phyloP scores from a whole-genome alignment of 2,329 filamentous ascomycete species.

The Capronia epimyces region DNA sequence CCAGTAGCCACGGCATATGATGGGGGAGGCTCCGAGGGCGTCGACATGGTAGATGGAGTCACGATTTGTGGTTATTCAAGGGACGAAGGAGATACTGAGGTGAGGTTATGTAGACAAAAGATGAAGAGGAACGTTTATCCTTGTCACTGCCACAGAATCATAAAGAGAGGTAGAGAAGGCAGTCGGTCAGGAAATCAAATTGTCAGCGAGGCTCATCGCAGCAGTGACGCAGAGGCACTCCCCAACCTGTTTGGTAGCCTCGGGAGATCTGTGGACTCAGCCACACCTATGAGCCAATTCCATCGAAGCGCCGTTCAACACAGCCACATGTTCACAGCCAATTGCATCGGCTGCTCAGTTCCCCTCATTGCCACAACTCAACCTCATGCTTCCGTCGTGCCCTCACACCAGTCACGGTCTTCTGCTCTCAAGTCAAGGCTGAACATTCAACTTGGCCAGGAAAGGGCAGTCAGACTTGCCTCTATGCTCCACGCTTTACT shows the following conservation, averaged over 20 bases:
- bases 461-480: no score
- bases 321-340: not conserved
- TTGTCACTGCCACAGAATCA: conserved; percentile 11
- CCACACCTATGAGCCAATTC: not conserved
- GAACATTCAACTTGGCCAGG: no score
- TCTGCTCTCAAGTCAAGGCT: no score
- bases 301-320: not conserved
- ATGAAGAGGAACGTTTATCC: conserved; percentile 1
- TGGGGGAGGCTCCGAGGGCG: conserved; percentile 33
- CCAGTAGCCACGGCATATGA: conserved; percentile 35
- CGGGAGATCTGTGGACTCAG: not conserved
- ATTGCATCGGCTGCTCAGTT: not conserved
- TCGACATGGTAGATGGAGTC: conserved; percentile 11
- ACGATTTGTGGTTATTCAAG: not conserved
- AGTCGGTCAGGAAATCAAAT: conserved; percentile 14
- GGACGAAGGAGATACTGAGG: not conserved
- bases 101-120: conserved; percentile 21
- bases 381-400: no score
- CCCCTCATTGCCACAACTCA: not conserved
- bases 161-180: conserved; percentile 16
- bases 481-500: no score
- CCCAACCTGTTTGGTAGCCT: not conserved
- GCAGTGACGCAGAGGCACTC: conserved; percentile 10
- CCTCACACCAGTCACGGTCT: no score
- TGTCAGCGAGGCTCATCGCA: conserved; percentile 18